Base-by-base conservation (phyloP, 1,284 basidiomycete genomes). In the Irpex sp. region DNA sequence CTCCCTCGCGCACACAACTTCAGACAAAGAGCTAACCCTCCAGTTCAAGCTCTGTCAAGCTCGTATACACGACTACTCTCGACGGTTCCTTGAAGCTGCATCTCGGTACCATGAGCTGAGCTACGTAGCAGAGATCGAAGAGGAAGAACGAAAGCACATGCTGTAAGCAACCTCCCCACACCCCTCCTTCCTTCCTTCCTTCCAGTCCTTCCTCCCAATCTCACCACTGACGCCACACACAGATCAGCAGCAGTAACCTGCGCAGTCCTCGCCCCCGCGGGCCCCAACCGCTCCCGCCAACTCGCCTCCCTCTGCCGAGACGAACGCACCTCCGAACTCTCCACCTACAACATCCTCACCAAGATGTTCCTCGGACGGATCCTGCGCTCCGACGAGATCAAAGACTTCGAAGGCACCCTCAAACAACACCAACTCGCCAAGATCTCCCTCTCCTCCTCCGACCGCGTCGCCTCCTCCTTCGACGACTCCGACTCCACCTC, bases 331-430 rank as follows among this genome's bases (percentile, higher is more conserved):
- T 69, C 80, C 12, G 84, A 91, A 19, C 83, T 95, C 12, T 84
- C 89, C 12, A 89, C 93, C 28, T 90, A 90, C 73, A 93, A 90
- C 68, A 95, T 99, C 73, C 85, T 99, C 28, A 88, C 90, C 58
- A 98, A 98, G 71, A 98, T 98, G 91, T 95, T 98, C 75, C 86
- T 97, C 66, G 96, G 98, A 71, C 95, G 95, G 66, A 97, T 99
- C 69, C 85, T 99, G 51, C 89, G 94, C 53, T 82, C 93, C 0
- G 81, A 85, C 58, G 96, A 98, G 76, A 85, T 99, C 62, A 87
- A 90, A 69, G 88, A 90, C 61, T 98, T 99, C 71, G 94, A 96
- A 73, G 82, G 82, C 58, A 89, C 88, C 1, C 85, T 99, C 58
- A 90, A 91, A 67, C 85, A 90, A 6, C 97, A 99, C 76, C 97